Evolutionary conservation across 208 protist species (phyloP).

Genomic region (Leishmania aethiopica): DNA sequence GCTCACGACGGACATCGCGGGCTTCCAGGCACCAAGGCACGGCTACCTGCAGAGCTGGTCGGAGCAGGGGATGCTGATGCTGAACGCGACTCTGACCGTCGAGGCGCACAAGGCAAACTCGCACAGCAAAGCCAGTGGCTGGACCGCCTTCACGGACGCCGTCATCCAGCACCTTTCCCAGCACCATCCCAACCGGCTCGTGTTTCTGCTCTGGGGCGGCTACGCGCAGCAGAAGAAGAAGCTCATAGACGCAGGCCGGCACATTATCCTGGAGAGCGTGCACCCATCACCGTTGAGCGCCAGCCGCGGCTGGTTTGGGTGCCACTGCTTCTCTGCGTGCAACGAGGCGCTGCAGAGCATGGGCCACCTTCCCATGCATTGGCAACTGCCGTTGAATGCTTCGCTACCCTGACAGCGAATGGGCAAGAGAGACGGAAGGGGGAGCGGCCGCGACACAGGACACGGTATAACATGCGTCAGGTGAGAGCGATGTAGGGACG

Average conservation of each 20-base stretch:
- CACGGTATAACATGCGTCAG: neutral
- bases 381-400: conserved; percentile 58
- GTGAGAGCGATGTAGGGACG: neutral
- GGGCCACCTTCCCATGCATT: conserved; percentile 80
- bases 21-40: conserved; percentile 88
- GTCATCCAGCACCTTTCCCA: conserved; percentile 88
- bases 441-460: neutral
- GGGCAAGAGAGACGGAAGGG: neutral
- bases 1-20: conserved; percentile 78
- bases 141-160: conserved; percentile 95
- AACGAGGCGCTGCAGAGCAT: conserved; percentile 68
- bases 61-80: conserved; percentile 96
- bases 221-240: conserved; percentile 92
- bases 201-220: conserved; percentile 97
- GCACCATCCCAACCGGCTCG: conserved; percentile 61
- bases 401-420: conserved; percentile 2
- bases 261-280: conserved; percentile 88
- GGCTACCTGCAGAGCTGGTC: conserved; percentile 96
- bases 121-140: conserved; percentile 92
- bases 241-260: conserved; percentile 84
- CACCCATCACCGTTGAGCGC: conserved; percentile 91
- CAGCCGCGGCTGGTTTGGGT: conserved; percentile 71
- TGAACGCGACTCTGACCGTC: conserved; percentile 97
- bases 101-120: conserved; percentile 91
- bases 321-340: conserved; percentile 85